phyloP scores from a whole-genome alignment of 306 rosid species.

The Luffa aegyptiaca region DNA sequence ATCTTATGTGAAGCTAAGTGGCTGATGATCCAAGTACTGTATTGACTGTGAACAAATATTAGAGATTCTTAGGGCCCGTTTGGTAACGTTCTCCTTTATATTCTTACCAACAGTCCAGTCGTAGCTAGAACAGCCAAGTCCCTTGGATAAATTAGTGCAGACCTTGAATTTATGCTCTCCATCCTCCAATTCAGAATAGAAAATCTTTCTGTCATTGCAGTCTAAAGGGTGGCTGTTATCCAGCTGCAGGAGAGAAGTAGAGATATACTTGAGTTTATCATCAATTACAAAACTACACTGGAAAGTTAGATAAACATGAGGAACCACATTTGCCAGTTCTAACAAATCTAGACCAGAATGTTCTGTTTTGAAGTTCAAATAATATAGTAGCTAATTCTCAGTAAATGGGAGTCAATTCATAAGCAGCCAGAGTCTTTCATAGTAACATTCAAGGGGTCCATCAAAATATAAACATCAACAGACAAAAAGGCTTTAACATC shows the following conservation, averaged over 20 bases:
- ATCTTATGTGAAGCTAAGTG: background rate
- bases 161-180: conserved; percentile 71
- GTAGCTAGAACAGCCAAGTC: conserved; percentile 48
- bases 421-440: background rate
- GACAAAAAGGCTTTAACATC: background rate
- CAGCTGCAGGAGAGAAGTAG: conserved; percentile 39
- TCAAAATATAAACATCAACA: background rate
- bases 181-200: conserved; percentile 50
- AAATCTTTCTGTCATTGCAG: conserved; percentile 38
- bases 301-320: background rate
- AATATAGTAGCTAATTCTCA: background rate
- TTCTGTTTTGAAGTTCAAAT: background rate
- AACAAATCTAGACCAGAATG: background rate
- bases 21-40: background rate
- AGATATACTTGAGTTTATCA: background rate
- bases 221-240: conserved; percentile 41
- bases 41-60: background rate
- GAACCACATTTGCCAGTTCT: background rate
- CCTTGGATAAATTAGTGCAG: conserved; percentile 42
- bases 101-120: conserved; percentile 78
- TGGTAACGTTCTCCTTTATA: too few species aligned
- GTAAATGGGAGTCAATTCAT: background rate
- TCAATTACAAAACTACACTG: background rate
- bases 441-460: background rate
- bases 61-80: too few species aligned